Base-by-base conservation (phyloP, 2,329 filamentous ascomycete genomes). In the Celoporthe dispersa region DNA sequence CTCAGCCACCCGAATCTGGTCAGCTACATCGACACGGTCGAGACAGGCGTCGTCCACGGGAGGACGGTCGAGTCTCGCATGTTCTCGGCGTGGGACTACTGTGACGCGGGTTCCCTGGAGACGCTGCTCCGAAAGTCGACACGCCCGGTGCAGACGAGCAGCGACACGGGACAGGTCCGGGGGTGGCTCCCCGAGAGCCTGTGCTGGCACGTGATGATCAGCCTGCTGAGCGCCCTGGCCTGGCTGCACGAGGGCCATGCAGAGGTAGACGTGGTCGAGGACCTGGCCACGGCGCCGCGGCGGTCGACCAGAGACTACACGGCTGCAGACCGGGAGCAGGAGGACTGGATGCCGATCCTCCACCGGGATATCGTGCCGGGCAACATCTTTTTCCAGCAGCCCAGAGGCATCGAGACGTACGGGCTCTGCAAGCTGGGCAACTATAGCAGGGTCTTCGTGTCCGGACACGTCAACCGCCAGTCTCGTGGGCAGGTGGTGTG, bases 161-260 rank as follows among this genome's bases (percentile, higher is more conserved):
- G 22, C 22, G n/a, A n/a, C 44, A 41, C 57, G 31, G 53, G 63
- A n/a, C n/a, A 63, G 28, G 41, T 39, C 28, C 61, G 67, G 48
- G 48, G 48, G 33, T 85, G 84, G 72, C 75, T 87, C 16, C 85
- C 86, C 0, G 86, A 88, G 73, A 80, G 81, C 2, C 78, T 88
- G 16, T 86, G 85, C 72, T 89, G 86, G 86, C 86, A 88, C 73
- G 85, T 88, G 11, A 78, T 85, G 16, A 75, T 79, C 14, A 84
- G 82, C 9, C 76, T 88, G 62, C 76, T 84, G 19, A 79, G 80
- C n/a, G 85, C 85, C 2, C 79, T 88, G 53, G 76, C 83, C 39
- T 88, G 84, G 80, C 77, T 88, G 28, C 87, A 89, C 74, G 81
- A 86, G 60, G 86, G 86, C 22, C 76, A 78, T 66, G 76, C 76